Base-by-base conservation (phyloP, 2,329 filamentous ascomycete genomes). In the Cytospora schulzeri region DNA sequence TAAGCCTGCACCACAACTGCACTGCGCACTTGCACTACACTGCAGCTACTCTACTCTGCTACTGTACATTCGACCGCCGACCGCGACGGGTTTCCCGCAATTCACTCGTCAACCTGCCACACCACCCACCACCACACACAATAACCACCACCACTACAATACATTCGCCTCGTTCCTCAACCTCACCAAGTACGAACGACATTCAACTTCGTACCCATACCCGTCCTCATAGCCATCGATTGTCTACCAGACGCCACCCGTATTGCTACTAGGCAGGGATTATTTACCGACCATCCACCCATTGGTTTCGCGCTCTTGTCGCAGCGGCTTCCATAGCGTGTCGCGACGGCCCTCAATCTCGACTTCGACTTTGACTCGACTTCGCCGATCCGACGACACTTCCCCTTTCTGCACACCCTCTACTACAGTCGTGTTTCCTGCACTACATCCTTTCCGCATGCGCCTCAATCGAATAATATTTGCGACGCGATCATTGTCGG, bases 281-380 rank as follows among this genome's bases (percentile, higher is more conserved):
- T 11, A 52, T 53, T 26, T 45, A 41, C 60, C 60, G 17, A 51
- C 22, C 41, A 11, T 55, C 59, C 31, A 51, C 28, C 41, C 28
- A 24, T 57, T 45, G 60, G 31, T 31, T 62, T 62, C 56, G 52
- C 54, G 60, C 60, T 45, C 53, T 58, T 19, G 31, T 14, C n/a
- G 41, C 57, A 45, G 7, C 31, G 22, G 48, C 22, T 60, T 53
- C 48, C 38, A 26, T 24, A 52, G 22, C 62, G 64, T 41, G 65
- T 67, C 65, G 58, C 65, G 62, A 63, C 60, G 19, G 57, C 26
- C 59, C 19, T 55, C 60, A 31, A 17, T 26, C 33, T 48, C 50
- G 48, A 38, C 35, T 26, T 41, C 48, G 45, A 24, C 33, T n/a
- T 38, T n/a, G 28, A 58, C 31, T 38, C 35, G 14, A 58, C 15